phyloP scores from a whole-genome alignment of 108 stramenopile species.

The Mediolabrus comicus region DNA sequence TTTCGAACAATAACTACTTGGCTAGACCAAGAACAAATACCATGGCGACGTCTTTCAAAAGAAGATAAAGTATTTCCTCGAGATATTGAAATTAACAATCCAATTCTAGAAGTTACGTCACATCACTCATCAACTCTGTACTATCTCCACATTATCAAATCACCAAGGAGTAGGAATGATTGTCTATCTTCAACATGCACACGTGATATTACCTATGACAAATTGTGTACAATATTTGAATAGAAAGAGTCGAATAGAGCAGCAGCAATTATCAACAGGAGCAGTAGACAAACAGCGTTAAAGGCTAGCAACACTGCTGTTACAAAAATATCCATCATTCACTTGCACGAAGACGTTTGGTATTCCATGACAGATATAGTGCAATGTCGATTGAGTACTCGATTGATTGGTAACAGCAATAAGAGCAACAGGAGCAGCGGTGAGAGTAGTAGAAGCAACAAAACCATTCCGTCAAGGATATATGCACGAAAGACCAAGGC shows the following conservation, averaged over 20 bases:
- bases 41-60: not conserved
- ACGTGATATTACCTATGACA: not conserved
- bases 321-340: conserved; percentile 33
- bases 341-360: conserved; percentile 65
- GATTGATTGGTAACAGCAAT: conserved; percentile 9
- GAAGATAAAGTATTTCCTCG: not conserved
- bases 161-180: not conserved
- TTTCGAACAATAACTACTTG: not conserved
- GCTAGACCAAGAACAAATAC: not conserved
- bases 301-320: not conserved
- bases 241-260: not conserved
- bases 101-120: not conserved
- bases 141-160: not conserved
- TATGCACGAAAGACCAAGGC: conserved; percentile 50
- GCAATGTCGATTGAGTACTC: conserved; percentile 28
- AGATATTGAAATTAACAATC: not conserved
- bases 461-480: too few relatives aligned
- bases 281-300: too few relatives aligned
- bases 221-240: not conserved
- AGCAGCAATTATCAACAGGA: too few relatives aligned
- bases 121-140: not conserved
- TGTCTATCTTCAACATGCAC: not conserved
- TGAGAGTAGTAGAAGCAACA: too few relatives aligned
- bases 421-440: too few relatives aligned
- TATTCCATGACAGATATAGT: conserved; percentile 36